Base-by-base conservation (phyloP, 2,329 filamentous ascomycete species). In the Monosporascus ibericus region DNA sequence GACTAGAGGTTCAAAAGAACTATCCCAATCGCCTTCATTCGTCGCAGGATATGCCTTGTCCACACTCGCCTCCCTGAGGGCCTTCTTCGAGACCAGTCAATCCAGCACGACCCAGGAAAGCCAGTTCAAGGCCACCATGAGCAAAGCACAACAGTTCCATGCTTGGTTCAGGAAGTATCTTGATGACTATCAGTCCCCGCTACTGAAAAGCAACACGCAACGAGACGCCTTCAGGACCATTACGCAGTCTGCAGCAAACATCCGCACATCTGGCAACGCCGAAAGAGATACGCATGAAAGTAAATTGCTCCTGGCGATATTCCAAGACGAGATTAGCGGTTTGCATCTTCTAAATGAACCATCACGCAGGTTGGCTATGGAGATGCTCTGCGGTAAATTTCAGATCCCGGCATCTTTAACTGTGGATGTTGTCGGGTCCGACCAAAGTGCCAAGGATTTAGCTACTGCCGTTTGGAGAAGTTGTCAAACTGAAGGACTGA, bases 51-150 rank as follows among this genome's bases (percentile, higher is more conserved):
- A 92, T 57, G 80, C 87, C 1, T 73, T 96, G 18, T 90, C 90
- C 1, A 87, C 88, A 0, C 73, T 97, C 3, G 84, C 91, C 3
- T 91, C 90, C 3, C 75, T 97, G 20, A 81, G 86, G 44, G 80
- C 85, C 8, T 92, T 96, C 62, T 73, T 95, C 17, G 81, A 85
- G 44, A 87, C 86, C 2, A 84, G 81, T 34, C 86, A 91, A 61
- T 84, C 88, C 14, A 90, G 84, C 61, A 92, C 87, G 4, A 92
- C 89, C 0, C 90, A 96, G 61, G 89, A 95, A 65, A 90, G 81
- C 54, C 89, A 96, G 60, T 88, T 92, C 66, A 80, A 81, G 58
- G 80, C 81, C 6, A 95, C 90, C 1, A 84, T 91, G 74, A 82
- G 76, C 54, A 92, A 87, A 62, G 87, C 90, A 6, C 79, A 86